Evolutionary conservation across 2,329 filamentous ascomycete genomes (phyloP), one percentile per base, ranked within the genome.

Genomic region (Monosporascus sp.): DNA sequence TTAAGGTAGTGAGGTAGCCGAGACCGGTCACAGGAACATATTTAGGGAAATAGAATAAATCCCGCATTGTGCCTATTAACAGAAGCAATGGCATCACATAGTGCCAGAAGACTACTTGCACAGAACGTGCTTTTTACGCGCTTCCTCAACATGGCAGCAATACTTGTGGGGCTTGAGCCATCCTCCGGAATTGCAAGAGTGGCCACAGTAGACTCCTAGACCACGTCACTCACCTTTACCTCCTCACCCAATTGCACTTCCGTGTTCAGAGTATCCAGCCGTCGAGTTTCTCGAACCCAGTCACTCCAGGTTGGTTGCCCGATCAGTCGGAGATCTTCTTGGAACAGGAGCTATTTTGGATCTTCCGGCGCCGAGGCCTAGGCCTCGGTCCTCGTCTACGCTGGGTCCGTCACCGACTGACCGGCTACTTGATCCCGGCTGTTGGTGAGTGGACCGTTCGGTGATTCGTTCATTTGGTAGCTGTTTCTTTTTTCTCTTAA

Each of bases 201-300:
- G 14, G 56, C 60, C 31, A 66, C 63, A 16, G 64, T 64, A 14
- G 59, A 61, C 59, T 72, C 65, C 59, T 81, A 81, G 56, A 74
- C 78, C 77, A 80, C 22, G 64, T 67, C 73, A 79, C 58, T 79
- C 75, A 37, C 69, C 71, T 53, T 58, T 75, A 17, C 64, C 80
- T 1, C 53, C 56, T 34, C 50, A 66, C 65, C 56, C 57, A 64
- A 48, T 65, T 61, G 46, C 60, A 64, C 67, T 84, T 85, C 82
- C 82, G 85, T 1, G 75, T 75, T 82, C 83, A 86, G 61, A 83
- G 85, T 3, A 81, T 65, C 81, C 80, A 85, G 0, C 81, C 81
- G 7, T 71, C 69, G 2, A 69, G 57, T 52, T 73, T 73, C 68
- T 86, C 82, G 60, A 83, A 85, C 0, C 43, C 31, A 46, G 20